phyloP scores from a whole-genome alignment of 192 early-diverging fungal species.

The Rhizoclosmatium sp. region DNA sequence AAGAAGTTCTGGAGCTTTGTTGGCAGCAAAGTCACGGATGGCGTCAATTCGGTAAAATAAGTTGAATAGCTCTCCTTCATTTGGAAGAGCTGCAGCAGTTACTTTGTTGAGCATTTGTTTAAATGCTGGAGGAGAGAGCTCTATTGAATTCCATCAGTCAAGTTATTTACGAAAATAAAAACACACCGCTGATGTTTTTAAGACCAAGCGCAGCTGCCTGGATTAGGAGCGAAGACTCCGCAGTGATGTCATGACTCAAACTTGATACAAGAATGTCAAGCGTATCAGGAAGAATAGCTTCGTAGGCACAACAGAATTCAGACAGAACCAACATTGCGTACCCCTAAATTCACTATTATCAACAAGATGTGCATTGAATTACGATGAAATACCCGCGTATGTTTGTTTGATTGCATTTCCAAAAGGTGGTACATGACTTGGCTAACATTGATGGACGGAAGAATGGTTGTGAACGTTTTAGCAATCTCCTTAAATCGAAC shows the following conservation, averaged over 20 bases:
- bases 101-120: slow-evolving; percentile 58
- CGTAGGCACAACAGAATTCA: slow-evolving; percentile 61
- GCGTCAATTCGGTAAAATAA: slow-evolving; percentile 58
- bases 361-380: slow-evolving; percentile 7
- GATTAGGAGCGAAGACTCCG: slow-evolving; percentile 46
- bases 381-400: slow-evolving; percentile 36
- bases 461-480: slow-evolving; percentile 39
- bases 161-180: slow-evolving; percentile 17
- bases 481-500: slow-evolving; percentile 54
- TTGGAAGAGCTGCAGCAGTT: slow-evolving; percentile 39
- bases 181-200: slow-evolving; percentile 56
- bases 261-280: slow-evolving; percentile 49
- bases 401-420: slow-evolving; percentile 41
- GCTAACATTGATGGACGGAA: slow-evolving; percentile 45
- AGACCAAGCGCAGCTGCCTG: slow-evolving; percentile 60
- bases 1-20: slow-evolving; percentile 56
- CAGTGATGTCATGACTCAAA: slow-evolving; percentile 54
- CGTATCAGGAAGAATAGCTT: slow-evolving; percentile 42
- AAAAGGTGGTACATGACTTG: slow-evolving; percentile 59
- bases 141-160: slow-evolving; percentile 30
- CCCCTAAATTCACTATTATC: slow-evolving; percentile 26
- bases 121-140: slow-evolving; percentile 56
- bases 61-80: slow-evolving; percentile 63
- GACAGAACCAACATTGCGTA: slow-evolving; percentile 51
- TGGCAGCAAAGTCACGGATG: slow-evolving; percentile 51